phyloP scores from a whole-genome alignment of 129 eudicot genomes.

The Apium graveolens region DNA sequence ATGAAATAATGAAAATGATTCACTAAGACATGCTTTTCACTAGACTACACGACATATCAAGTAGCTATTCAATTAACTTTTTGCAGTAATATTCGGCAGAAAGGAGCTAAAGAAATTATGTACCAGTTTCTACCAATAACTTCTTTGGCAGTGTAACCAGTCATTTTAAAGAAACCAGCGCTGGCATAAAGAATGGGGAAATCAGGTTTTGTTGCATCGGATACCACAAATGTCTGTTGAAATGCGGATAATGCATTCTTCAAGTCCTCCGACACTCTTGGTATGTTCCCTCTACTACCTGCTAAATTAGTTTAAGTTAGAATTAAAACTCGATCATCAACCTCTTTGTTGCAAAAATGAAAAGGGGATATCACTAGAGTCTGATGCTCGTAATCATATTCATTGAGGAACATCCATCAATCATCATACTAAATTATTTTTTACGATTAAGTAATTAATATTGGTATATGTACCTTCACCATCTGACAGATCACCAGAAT shows the following conservation, averaged over 20 bases:
- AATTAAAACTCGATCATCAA: background rate
- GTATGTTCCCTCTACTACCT: conserved; percentile 52
- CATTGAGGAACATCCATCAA: no score
- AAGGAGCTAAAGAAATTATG: background rate
- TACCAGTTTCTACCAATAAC: conserved; percentile 96
- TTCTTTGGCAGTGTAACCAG: conserved; percentile 86
- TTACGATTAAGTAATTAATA: background rate
- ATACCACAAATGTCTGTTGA: conserved; percentile 92
- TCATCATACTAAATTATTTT: no score
- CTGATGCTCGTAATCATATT: no score
- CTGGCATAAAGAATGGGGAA: conserved; percentile 87
- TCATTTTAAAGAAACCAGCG: conserved; percentile 94
- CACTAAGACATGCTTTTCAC: no score
- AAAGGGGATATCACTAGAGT: background rate
- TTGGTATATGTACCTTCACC: conserved; percentile 25
- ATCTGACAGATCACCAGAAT: conserved; percentile 76
- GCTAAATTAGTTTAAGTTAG: background rate
- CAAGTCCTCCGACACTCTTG: conserved; percentile 83
- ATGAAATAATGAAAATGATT: background rate
- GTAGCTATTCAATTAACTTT: no score
- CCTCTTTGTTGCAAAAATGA: background rate
- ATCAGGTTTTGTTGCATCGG: conserved; percentile 91
- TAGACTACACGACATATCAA: no score
- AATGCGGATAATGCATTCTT: conserved; percentile 85
- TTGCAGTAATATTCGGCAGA: background rate